Conservation (phyloP, 192 early-diverging fungal species). For the Entomortierella chlamydospora region DNA sequence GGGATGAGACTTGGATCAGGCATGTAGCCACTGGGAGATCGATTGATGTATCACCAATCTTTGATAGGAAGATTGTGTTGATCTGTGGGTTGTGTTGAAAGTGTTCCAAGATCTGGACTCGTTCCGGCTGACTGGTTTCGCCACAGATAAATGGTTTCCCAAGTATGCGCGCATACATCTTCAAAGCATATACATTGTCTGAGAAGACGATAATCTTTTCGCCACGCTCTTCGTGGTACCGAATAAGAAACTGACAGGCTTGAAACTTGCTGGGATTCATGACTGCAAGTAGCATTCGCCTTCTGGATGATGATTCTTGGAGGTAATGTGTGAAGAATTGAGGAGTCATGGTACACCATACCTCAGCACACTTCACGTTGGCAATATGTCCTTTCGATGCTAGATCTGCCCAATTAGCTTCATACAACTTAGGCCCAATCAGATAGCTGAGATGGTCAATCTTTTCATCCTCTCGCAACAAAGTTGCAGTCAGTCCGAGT, state of each 20-base stretch:
- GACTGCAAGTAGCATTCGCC: conserved; percentile 85
- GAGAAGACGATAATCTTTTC: conserved; percentile 99
- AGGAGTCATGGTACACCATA: conserved; percentile 98
- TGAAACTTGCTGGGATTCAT: conserved; percentile 99
- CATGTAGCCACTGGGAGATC: conserved; percentile 98
- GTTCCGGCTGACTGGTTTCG: conserved; percentile 88
- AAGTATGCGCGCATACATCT: conserved; percentile 88
- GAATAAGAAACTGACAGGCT: conserved; percentile 96
- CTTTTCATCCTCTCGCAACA: conserved; percentile 98
- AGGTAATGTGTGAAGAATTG: conserved; percentile 97
- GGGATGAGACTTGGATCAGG: conserved; percentile 98
- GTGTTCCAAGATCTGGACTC: conserved; percentile 91
- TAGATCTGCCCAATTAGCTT: conserved; percentile 99
- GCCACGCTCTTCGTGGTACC: conserved; percentile 90
- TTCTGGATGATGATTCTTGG: conserved; percentile 80
- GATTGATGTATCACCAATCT: conserved; percentile 98
- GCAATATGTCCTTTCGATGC: conserved; percentile 98
- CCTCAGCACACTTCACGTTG: conserved; percentile 97
- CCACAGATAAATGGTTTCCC: conserved; percentile 92
- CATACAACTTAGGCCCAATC: conserved; percentile 99
- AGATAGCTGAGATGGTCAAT: conserved; percentile 97
- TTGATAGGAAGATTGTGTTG: conserved; percentile 91
- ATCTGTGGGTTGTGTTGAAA: conserved; percentile 93
- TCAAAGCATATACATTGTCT: conserved; percentile 98
- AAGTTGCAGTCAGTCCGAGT: conserved; percentile 97